Evolutionary conservation across 1,284 basidiomycete genomes (phyloP), one percentile per base, ranked within the genome.

Genomic region (Apiotrichum akiyoshidainum): DNA sequence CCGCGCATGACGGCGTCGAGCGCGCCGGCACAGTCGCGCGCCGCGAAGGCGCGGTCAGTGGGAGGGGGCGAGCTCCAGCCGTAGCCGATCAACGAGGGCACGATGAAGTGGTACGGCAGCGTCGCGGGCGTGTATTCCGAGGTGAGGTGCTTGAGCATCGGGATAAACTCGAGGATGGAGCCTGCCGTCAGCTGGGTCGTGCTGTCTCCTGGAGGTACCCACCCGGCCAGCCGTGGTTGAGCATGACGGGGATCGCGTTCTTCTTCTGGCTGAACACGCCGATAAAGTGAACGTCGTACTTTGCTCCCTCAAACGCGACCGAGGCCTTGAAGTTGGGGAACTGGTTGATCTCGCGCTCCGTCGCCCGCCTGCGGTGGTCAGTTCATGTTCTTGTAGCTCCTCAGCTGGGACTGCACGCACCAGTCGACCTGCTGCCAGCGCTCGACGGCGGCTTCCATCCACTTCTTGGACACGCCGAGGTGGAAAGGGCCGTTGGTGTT

Each of bases 201-300:
- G 12, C 14, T 11, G 9, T 22, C 22, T 17, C 12, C 12, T n/a
- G 22, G 7, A 3, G 17, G 13, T 6, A 53, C 56, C 8, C 21
- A 58, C 57, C 58, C 12, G 77, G 77, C 77, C 77, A 78, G 12
- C 77, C 77, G 52, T 78, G 77, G 31, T 67, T 61, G 56, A 77
- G 58, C 13, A 78, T 55, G 21, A 78, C 47, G 11, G 76, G 72
- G 11, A 71, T 57, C 3, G 75, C 75, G 41, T 75, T 65, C 21
- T 58, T 52, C 41, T 67, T 63, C 31, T 64, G 26, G 21, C 67
- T 68, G 59, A 69, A 72, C 4, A 74, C 54, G 0, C 65, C 73
- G 19, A 70, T 65, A 49, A 77, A 79, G 46, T 76, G 72, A 4
- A 74, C 64, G 14, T 66, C 59, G 52, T 65, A 67, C 16, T 37